phyloP scores from a whole-genome alignment of 108 stramenopile species.

The Aureococcus anophagefferens region DNA sequence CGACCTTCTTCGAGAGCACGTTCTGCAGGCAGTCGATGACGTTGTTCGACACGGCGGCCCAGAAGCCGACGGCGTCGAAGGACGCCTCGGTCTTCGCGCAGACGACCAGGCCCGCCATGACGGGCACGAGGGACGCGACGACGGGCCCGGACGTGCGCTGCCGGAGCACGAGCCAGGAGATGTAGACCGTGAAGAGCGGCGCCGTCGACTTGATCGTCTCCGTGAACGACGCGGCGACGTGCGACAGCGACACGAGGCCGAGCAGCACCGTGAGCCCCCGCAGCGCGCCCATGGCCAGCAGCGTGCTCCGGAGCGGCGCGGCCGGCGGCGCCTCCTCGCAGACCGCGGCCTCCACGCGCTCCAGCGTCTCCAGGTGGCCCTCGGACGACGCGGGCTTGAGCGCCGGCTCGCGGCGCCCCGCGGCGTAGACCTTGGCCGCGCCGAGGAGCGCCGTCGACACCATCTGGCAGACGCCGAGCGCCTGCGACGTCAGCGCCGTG shows the following conservation, averaged over 20 bases:
- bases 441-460: conserved; percentile 36
- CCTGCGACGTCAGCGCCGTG: conserved; percentile 25
- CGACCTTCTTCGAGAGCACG: conserved; percentile 37
- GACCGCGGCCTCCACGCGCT: not conserved
- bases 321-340: not conserved
- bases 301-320: not conserved
- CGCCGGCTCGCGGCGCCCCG: not conserved
- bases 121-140: conserved; percentile 31
- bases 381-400: not conserved
- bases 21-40: conserved; percentile 46
- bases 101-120: conserved; percentile 31
- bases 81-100: conserved; percentile 32
- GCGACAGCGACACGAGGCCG: conserved; percentile 34
- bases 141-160: conserved; percentile 33
- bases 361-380: not conserved
- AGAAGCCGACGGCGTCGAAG: conserved; percentile 34
- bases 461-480: conserved; percentile 43
- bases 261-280: conserved; percentile 38
- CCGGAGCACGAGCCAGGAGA: conserved; percentile 26
- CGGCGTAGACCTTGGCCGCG: conserved; percentile 30
- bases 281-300: conserved; percentile 33
- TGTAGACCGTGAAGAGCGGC: conserved; percentile 36
- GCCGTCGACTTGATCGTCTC: conserved; percentile 47
- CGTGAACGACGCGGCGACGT: conserved; percentile 42
- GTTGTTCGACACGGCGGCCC: conserved; percentile 39